These are phyloP conservation scores for Xanthoceras sorbifolium DNA, from an alignment of 345 rosid genomes.

Conservation along the genomic window DNA sequence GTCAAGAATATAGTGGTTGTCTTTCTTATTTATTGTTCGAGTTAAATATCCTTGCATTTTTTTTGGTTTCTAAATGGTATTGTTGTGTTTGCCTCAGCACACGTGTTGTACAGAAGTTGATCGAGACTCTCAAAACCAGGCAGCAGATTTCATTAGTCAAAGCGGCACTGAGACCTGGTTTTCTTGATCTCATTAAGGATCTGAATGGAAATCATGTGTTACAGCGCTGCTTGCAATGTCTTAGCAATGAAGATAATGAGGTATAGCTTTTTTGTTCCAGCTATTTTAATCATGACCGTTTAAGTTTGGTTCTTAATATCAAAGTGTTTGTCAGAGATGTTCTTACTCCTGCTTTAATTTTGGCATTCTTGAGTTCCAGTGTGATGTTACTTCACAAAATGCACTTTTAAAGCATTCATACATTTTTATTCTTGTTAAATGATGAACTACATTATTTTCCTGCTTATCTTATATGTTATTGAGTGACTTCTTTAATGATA, in stretches of 20 bases:
- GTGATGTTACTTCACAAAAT: not conserved
- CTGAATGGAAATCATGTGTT: conserved; percentile 82
- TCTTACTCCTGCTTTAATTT: not conserved
- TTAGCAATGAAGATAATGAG: conserved; percentile 57
- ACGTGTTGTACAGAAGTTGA: conserved; percentile 75
- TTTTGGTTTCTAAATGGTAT: conserved; percentile 8
- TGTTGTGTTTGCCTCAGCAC: conserved; percentile 45
- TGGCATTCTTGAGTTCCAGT: not conserved
- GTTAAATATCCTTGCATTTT: not conserved
- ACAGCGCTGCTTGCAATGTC: conserved; percentile 66
- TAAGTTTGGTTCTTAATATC: not conserved
- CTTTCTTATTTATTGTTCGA: not conserved
- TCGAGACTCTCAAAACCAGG: conserved; percentile 60
- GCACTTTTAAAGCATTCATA: not conserved
- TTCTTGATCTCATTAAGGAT: conserved; percentile 65
- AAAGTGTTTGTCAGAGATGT: not conserved
- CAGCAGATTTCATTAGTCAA: conserved; percentile 53
- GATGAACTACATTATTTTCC: not conserved
- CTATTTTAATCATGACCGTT: conserved; percentile 9
- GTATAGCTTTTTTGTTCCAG: conserved; percentile 30
- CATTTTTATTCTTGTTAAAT: not conserved
- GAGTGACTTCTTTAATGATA: not conserved
- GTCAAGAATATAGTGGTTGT: not conserved
- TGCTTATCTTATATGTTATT: not conserved
- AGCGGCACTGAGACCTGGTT: conserved; percentile 58